Conservation (phyloP, 176 grass and related monocot species). For the Bolboschoenus planiculmis region DNA sequence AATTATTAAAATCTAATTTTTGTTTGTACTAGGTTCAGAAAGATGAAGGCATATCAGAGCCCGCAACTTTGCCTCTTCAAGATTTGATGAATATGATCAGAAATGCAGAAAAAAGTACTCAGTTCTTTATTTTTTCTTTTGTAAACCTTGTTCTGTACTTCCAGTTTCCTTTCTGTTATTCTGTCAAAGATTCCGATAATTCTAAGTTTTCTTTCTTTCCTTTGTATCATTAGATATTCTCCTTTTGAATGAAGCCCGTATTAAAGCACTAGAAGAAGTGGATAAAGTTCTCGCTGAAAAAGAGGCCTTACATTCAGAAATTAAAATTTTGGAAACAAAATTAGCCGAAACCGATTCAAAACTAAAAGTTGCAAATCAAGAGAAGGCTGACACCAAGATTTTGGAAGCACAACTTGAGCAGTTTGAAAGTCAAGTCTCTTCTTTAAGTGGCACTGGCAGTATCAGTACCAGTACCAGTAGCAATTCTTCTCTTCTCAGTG, state of each 20-base stretch:
- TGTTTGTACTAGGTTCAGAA: conserved; percentile 34
- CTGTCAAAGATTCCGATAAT: neutral
- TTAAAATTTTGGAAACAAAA: conserved; percentile 57
- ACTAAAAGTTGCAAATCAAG: conserved; percentile 39
- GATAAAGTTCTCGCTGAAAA: conserved; percentile 90
- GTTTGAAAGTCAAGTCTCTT: conserved; percentile 30
- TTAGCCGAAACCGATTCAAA: conserved; percentile 45
- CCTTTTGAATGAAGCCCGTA: conserved; percentile 86
- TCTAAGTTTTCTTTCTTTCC: conserved; percentile 1
- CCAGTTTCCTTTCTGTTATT: neutral
- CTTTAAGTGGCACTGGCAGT: conserved; percentile 16
- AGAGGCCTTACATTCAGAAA: conserved; percentile 55
- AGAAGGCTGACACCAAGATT: conserved; percentile 28
- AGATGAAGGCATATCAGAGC: conserved; percentile 25
- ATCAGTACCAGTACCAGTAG: conserved; percentile 19
- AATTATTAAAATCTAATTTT: neutral
- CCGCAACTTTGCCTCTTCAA: conserved; percentile 43
- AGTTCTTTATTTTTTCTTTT: conserved; percentile 15
- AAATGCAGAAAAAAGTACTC: conserved; percentile 68
- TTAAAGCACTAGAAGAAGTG: conserved; percentile 52
- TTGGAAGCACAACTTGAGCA: conserved; percentile 34
- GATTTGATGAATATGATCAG: conserved; percentile 68
- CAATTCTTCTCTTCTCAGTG: conserved; percentile 27
- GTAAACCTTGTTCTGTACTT: neutral
- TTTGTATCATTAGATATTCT: conserved; percentile 70